Evolutionary conservation across 2,329 filamentous ascomycete species (phyloP).

Genomic region (Stagonosporopsis chrysanthemi): DNA sequence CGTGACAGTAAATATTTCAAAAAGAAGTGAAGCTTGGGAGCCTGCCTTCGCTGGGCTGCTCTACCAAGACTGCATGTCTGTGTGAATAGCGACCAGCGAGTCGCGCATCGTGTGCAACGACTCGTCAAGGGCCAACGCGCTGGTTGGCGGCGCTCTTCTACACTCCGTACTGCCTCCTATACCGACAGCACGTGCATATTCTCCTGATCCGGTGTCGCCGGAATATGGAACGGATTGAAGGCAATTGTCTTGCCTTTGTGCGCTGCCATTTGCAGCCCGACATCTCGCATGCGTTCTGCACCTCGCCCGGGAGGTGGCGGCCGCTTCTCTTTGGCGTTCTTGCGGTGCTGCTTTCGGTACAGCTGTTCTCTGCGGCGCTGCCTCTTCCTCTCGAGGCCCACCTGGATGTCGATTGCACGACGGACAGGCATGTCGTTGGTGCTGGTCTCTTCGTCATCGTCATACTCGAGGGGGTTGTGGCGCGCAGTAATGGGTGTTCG

Average conservation of each 20-base stretch:
- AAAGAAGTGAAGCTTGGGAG: conserved; percentile 23
- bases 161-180: conserved; percentile 36
- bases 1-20: conserved; percentile 18
- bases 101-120: conserved; percentile 15
- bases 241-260: conserved; percentile 55
- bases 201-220: conserved; percentile 38
- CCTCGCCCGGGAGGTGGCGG: conserved; percentile 80
- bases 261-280: conserved; percentile 88
- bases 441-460: conserved; percentile 49
- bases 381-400: conserved; percentile 88
- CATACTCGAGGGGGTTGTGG: conserved; percentile 43
- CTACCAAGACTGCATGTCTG: conserved; percentile 6
- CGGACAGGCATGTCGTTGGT: conserved; percentile 70
- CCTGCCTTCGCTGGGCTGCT: conserved; percentile 12
- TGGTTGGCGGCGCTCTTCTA: conserved; percentile 49
- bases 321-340: conserved; percentile 74
- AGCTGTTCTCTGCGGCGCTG: conserved; percentile 93
- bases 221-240: conserved; percentile 38
- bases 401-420: conserved; percentile 95
- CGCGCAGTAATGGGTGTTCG: conserved; percentile 67
- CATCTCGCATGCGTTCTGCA: conserved; percentile 89
- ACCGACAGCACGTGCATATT: conserved; percentile 57
- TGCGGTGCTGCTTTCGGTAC: conserved; percentile 86
- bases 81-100: conserved; percentile 52
- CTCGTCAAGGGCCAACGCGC: conserved; percentile 44